These are phyloP conservation scores for Luffa aegyptiaca DNA, from an alignment of 306 rosid species.

Conservation along the genomic window DNA sequence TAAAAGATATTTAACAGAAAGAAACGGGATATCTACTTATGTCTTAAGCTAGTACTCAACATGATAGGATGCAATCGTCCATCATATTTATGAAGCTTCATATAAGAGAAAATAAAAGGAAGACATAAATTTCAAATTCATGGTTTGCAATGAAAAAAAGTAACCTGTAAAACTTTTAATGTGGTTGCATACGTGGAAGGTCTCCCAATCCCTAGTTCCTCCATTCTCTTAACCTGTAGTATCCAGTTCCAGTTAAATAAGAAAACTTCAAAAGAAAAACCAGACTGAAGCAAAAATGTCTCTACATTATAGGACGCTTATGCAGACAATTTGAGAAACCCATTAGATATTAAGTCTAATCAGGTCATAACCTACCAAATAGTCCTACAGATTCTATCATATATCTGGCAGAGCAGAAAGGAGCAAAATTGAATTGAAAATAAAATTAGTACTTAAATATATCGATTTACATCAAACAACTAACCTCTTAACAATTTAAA, in stretches of 20 bases:
- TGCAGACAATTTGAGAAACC: not conserved
- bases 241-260: constrained; percentile 14
- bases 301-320: not conserved
- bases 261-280: constrained; percentile 2
- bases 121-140: not conserved
- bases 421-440: not conserved
- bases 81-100: not conserved
- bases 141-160: constrained; percentile 9
- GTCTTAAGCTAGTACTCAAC: not conserved
- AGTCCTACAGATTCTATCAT: not conserved
- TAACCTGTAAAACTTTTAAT: constrained; percentile 78
- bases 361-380: not conserved
- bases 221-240: constrained; percentile 78
- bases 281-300: not conserved
- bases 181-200: constrained; percentile 93
- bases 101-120: not conserved
- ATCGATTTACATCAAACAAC: not conserved
- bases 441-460: not conserved
- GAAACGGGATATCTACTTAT: not conserved
- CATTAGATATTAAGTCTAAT: not conserved
- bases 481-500: not conserved
- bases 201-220: constrained; percentile 99
- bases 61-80: not conserved
- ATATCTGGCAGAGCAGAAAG: not conserved
- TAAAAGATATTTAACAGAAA: not conserved